Evolutionary conservation across 1,284 basidiomycete genomes (phyloP).

Genomic region (Ustilago xerochloae): DNA sequence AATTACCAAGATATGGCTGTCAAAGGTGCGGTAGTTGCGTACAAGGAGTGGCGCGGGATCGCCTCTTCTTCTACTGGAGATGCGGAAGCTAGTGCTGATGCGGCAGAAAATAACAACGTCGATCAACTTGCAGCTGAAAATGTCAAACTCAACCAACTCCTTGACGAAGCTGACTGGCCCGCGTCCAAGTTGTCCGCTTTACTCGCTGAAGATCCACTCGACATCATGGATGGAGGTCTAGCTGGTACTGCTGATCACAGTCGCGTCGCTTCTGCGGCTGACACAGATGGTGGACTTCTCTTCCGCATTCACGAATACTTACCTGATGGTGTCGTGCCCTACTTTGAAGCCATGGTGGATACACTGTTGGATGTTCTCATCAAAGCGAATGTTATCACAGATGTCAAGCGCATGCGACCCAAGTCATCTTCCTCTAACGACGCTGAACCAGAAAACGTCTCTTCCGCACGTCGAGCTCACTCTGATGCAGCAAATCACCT

Average conservation of each 20-base stretch:
- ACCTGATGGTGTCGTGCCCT: constrained; percentile 81
- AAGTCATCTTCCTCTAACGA: constrained; percentile 4
- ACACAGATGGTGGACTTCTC: constrained; percentile 67
- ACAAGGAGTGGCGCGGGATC: constrained; percentile 77
- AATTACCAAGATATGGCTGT: constrained; percentile 99
- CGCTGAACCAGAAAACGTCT: constrained; percentile 59
- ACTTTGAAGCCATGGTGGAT: constrained; percentile 79
- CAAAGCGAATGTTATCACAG: constrained; percentile 75
- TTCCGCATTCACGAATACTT: constrained; percentile 86
- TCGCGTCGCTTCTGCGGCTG: constrained; percentile 12
- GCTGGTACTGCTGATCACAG: constrained; percentile 14
- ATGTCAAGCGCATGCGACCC: constrained; percentile 48
- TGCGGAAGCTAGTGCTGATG: constrained; percentile 2
- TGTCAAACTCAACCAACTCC: constrained; percentile 34
- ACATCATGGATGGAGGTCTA: constrained; percentile 68
- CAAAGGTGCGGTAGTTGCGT: constrained; percentile 92
- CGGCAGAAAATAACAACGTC: constrained; percentile 12
- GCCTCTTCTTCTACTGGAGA: background rate
- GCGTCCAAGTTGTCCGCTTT: constrained; percentile 76
- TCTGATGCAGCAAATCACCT: constrained; percentile 62
- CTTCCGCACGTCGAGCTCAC: constrained; percentile 72
- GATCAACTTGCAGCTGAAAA: constrained; percentile 36
- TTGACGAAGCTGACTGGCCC: constrained; percentile 66
- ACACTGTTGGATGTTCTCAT: constrained; percentile 76
- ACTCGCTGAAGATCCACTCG: constrained; percentile 70